Evolutionary conservation across 257 asterid genomes (phyloP), one percentile per base, ranked within the genome.

Genomic region (Ballota nigra): DNA sequence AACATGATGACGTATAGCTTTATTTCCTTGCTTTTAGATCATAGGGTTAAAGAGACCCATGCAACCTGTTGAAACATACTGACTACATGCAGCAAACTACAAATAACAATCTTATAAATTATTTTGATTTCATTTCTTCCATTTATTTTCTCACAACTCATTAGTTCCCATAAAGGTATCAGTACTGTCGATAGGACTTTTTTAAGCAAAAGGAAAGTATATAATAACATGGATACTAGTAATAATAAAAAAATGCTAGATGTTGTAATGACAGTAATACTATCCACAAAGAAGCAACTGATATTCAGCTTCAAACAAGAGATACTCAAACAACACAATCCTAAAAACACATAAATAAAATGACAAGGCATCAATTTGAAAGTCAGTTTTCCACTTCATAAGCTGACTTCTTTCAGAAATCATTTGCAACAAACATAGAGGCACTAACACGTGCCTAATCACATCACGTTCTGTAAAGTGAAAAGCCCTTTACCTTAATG

Each of bases 401-500:
- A 24, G 57, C 72, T 19, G 26, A 63, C 40, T 47, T 52, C 63
- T 68, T 58, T 61, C 22, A 62, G 56, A 66, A 66, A 33, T 51
- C 51, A 49, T 36, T 61, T 23, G 38, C 60, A 66, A 63, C 16
- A 45, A 38, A 56, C 69, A 52, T 2, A 41, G 47, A 68, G 18
- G 29, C 65, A 67, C 62, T 22, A 43, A 51, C 31, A 73, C 15
- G n/a, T 36, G 51, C 26, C 31, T 4, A 16, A 41, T 55, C 26
- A 56, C 67, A 45, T 62, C 40, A 3, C 24, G 49, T 49, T 18
- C 29, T 11, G 18, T 23, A 63, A 68, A 62, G 70, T 36, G 38
- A 31, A 58, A 75, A 65, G 63, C 12, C 57, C 31, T 49, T 55
- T 82, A 92, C 98, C 97, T 90, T 92, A 58, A 92, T 82, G 24